Base-by-base conservation (phyloP, 495 filamentous ascomycete species). In the Delitschia confertaspora region DNA sequence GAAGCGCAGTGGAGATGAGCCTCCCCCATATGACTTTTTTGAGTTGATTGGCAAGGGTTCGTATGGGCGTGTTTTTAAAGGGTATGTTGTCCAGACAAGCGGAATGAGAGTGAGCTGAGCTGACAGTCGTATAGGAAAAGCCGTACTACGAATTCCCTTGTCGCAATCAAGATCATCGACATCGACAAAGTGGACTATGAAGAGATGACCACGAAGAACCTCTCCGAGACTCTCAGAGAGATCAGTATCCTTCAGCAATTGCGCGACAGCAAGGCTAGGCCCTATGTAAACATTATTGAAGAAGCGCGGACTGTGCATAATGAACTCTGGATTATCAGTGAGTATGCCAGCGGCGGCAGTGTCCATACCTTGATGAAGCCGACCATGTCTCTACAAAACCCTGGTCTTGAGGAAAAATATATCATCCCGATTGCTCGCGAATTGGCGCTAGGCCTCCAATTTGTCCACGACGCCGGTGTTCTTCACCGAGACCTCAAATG, bases 401-500 rank as follows among this genome's bases (percentile, higher is more conserved):
- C 40, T 1, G 66, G 66, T 25, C 66, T 96, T 7, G 83, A 86
- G 44, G 93, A 96, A 58, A 85, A 81, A 54, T 96, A 76, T 69
- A 88, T 95, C 47, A 84, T 86, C 13, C 79, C 86, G 7, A 89
- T 96, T 47, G 71, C 93, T 23, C 76, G 89, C 24, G 89, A 98
- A 58, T 77, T 93, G 4, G 80, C 86, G 16, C 74, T 85, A 49
- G 89, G 83, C 5, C 70, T 95, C 24, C 79, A 79, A 49, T 89
- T 81, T 59, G 82, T 95, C 30, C 89, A 98, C 58, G 79, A 87
- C 43, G 83, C 85, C 33, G 87, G 84, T 10, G 88, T 98, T 56
- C 88, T 98, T 47, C 91, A 98, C 65, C 77, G 91, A 53, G 91
- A 98, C 68, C 79, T 98, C 55, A 98, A 98, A 69, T 83, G 88